Conservation (phyloP, 2,329 filamentous ascomycete genomes). For the Fusarium illudens region DNA sequence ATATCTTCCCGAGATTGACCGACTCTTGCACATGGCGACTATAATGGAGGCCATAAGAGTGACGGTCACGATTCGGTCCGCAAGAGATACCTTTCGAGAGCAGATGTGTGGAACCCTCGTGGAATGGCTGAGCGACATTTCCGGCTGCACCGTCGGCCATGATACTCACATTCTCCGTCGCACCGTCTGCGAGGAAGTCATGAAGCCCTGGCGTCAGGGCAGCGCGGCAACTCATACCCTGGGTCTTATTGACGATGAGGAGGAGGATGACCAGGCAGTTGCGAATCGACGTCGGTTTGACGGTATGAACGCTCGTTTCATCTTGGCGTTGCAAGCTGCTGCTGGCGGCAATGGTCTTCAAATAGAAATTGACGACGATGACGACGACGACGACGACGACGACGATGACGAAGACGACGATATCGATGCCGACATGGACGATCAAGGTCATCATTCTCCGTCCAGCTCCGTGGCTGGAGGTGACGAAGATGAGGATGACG, state of each 20-base stretch:
- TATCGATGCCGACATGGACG: slow-evolving; percentile 55
- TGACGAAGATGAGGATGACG: slow-evolving; percentile 62
- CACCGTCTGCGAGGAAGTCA: slow-evolving; percentile 88
- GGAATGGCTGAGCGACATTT: slow-evolving; percentile 94
- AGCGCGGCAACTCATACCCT: slow-evolving; percentile 80
- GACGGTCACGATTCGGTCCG: slow-evolving; percentile 92
- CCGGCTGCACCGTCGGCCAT: slow-evolving; percentile 83
- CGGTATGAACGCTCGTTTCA: slow-evolving; percentile 49
- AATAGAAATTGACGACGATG: slow-evolving; percentile 43
- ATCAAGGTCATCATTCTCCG: slow-evolving; percentile 47
- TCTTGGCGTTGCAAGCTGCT: slow-evolving; percentile 49
- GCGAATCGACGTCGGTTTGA: slow-evolving; percentile 46
- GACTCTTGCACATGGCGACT: slow-evolving; percentile 79
- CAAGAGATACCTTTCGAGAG: slow-evolving; percentile 94
- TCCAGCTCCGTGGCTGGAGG: slow-evolving; percentile 47
- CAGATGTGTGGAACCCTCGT: slow-evolving; percentile 99
- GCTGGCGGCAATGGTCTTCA: slow-evolving; percentile 43
- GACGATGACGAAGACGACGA: slow-evolving; percentile 51
- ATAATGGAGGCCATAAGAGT: slow-evolving; percentile 96
- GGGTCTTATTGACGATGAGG: slow-evolving; percentile 54
- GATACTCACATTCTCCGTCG: slow-evolving; percentile 82
- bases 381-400: slow-evolving; percentile 43
- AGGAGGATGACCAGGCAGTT: slow-evolving; percentile 59
- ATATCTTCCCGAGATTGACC: slow-evolving; percentile 75
- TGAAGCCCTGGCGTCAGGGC: slow-evolving; percentile 86